Conservation (phyloP, 2,329 filamentous ascomycete genomes). For the Penicillium nordicum region DNA sequence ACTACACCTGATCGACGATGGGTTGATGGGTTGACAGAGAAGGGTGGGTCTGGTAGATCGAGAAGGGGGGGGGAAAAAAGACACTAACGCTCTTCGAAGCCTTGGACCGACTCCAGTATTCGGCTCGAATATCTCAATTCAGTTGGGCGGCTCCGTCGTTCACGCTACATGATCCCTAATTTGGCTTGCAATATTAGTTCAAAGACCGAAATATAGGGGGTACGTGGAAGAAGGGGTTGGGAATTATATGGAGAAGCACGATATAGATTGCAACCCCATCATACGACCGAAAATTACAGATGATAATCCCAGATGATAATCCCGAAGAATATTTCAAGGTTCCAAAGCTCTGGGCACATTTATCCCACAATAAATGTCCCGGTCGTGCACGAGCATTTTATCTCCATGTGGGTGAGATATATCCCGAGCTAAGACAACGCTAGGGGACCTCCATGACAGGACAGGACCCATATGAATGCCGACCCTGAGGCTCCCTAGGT, state of each 20-base stretch:
- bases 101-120: constrained; percentile 12
- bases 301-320: background rate
- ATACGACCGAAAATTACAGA: background rate
- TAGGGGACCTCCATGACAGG: constrained; percentile 3
- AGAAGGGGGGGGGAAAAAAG: background rate
- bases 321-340: background rate
- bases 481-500: background rate
- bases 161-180: background rate
- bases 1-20: constrained; percentile 21
- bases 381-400: constrained; percentile 1
- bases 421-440: constrained; percentile 9
- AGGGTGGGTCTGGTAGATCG: constrained; percentile 13
- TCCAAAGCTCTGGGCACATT: background rate
- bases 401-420: constrained; percentile 20
- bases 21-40: constrained; percentile 17
- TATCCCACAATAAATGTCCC: background rate
- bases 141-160: background rate
- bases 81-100: constrained; percentile 1
- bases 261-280: background rate
- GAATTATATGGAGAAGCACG: background rate
- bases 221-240: no score
- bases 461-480: background rate
- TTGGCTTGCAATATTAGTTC: background rate
- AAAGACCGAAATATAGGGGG: constrained; percentile 1
- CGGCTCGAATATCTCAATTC: background rate